phyloP scores from a whole-genome alignment of 2,329 filamentous ascomycete species.

The Nectriaceae sp. region DNA sequence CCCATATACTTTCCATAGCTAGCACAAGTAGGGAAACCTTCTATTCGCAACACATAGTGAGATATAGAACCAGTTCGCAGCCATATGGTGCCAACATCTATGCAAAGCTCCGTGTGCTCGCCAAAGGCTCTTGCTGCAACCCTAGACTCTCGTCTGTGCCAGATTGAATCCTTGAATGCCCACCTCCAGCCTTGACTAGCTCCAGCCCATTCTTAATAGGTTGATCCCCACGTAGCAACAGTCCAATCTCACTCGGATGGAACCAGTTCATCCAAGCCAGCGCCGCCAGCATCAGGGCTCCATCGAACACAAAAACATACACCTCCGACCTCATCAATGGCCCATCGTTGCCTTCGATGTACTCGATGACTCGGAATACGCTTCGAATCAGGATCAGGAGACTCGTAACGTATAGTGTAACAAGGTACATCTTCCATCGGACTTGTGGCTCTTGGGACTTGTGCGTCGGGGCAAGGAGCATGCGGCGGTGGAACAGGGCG shows the following conservation, averaged over 20 bases:
- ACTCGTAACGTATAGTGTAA: constrained; percentile 27
- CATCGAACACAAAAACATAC: constrained; percentile 41
- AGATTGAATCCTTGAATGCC: constrained; percentile 5
- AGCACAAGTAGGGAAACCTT: too few relatives aligned
- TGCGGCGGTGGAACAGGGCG: constrained; percentile 45
- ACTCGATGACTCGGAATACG: constrained; percentile 46
- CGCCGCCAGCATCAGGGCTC: constrained; percentile 35
- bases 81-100: too few relatives aligned
- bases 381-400: constrained; percentile 43
- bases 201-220: constrained; percentile 25
- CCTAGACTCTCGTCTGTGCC: constrained; percentile 18
- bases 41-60: too few relatives aligned
- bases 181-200: constrained; percentile 14
- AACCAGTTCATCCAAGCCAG: constrained; percentile 33
- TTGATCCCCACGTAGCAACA: constrained; percentile 24
- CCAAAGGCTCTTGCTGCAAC: constrained; percentile 4
- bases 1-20: too few relatives aligned
- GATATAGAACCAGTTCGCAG: too few relatives aligned
- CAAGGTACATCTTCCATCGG: constrained; percentile 36
- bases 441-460: constrained; percentile 14
- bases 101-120: too few relatives aligned
- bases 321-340: constrained; percentile 36
- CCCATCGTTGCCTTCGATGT: constrained; percentile 37
- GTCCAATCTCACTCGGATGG: constrained; percentile 30
- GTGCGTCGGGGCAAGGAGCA: constrained; percentile 14